Evolutionary conservation across 192 early-diverging fungal genomes (phyloP), one percentile per base, ranked within the genome.

Genomic region (Coemansia umbellata): DNA sequence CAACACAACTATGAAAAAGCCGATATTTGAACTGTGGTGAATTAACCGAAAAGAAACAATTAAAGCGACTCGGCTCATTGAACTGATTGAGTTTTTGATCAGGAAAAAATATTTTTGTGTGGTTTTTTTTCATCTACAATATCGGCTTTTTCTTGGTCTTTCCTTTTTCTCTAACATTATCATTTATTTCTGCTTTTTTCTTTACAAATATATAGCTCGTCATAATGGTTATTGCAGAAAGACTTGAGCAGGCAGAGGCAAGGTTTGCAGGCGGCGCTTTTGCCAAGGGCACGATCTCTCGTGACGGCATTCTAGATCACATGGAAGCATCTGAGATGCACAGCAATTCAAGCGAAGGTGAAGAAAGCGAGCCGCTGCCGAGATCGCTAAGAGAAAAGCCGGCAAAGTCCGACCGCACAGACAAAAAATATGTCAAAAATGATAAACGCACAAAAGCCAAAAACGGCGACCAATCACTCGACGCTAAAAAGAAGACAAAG

Each of bases 361-460:
- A 10, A 14, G 43, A 53, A 30, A 42, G 23, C n/a, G 33, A 17
- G 42, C 55, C 55, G 14, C 55, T 26, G 19, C 42, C 42, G 13
- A 44, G 55, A 23, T 36, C 63, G 7, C 55, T 66, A 5, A 55
- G 63, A 36, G 55, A 66, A 6, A 47, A 43, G 2, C 47, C 42
- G 13, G 53, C 61, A 19, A 56, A 49, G 47, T 41, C 47, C 7
- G 50, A 50, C 27, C 18, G 43, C 15, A 49, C 10, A 31, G 10
- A n/a, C 1, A 37, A 47, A 19, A 47, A 37, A 40, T 10, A 28
- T 24, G 45, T 7, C 52, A 48, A 55, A n/a, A 22, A 31, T 19
- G 22, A 51, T 11, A 33, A 31, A 9, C 41, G 39, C 36, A 27
- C 14, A 5, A 17, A 54, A 23, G 40, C 41, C 18, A 19, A 55